Percentiles rank a stretch among this genome's conserved stretches.
Conservation (phyloP, 2,329 filamentous ascomycete genomes). For the Colletotrichum sp. region DNA sequence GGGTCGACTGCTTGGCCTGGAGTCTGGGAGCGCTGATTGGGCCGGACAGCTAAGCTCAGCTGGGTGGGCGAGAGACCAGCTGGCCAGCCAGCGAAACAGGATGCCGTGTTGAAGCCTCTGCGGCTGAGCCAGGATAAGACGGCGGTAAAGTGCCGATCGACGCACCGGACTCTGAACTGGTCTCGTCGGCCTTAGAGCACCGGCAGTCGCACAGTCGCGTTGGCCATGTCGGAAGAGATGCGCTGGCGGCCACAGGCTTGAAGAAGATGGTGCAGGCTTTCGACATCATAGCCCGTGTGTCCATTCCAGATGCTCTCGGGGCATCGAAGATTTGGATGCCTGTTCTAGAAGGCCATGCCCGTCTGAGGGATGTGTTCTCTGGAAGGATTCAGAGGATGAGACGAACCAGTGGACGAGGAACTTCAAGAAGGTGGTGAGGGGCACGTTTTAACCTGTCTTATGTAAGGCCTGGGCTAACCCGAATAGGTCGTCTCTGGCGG, state of each 20-base stretch:
- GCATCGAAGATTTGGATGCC: neutral
- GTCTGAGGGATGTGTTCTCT: neutral
- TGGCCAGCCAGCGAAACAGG: neutral
- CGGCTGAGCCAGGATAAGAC: neutral
- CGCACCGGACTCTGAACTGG: neutral
- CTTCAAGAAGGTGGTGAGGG: neutral
- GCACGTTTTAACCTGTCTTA: neutral
- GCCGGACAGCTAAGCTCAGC: neutral
- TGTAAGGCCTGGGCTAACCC: neutral
- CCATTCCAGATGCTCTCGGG: neutral
- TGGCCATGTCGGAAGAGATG: neutral
- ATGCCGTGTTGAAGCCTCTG: neutral
- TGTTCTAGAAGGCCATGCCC: neutral
- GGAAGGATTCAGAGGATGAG: neutral
- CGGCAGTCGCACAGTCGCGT: neutral
- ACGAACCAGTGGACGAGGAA: neutral
- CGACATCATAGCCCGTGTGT: neutral
- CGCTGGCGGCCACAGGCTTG: neutral
- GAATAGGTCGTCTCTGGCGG: fast-evolving
- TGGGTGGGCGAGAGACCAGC: neutral
- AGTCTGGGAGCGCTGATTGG: neutral
- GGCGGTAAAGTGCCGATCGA: neutral
- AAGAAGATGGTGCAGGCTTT: neutral
- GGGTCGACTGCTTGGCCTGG: neutral
- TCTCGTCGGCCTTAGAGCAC: neutral